Base-by-base conservation (phyloP, 2,329 filamentous ascomycete species). In the Phaeomoniella chlamydospora region DNA sequence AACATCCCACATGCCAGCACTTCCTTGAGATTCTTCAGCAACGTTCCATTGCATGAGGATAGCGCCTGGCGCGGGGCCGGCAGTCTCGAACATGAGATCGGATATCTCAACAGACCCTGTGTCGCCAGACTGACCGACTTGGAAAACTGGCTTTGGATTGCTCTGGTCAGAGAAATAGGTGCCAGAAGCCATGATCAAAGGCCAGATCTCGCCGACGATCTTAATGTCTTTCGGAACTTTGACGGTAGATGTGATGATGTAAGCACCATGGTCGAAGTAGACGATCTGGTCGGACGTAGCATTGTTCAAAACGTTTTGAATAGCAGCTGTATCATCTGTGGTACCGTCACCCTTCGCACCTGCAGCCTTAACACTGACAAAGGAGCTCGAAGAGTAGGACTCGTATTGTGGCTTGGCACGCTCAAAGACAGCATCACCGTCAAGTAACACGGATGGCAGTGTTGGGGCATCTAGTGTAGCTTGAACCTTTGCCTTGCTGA, bases 1-100 rank as follows among this genome's bases (percentile, higher is more conserved):
- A n/a, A 87, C 78, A 50, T 98, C 90, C 83, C 87, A 98, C 59
- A 94, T 77, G 42, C 76, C 88, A 14, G 77, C 77, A 2, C 75
- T 72, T 33, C 84, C 85, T 39, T 77, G 69, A 4, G 50, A 47
- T 15, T 53, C 37, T 58, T 66, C 46, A 3, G 69, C 55, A 30
- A 94, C 65, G 59, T 94, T 94, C 81, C 85, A 94, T 56, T 94
- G 73, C 62, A 94, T 76, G 53, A 94, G 71, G 50, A 94, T 84
- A 13, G 86, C 88, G 45, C 88, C 88, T 1, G 86, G 80, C 43
- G 84, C 79, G 3, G 86, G 67, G 3, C 88, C 88, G 45, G 76
- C 72, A 18, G 86, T 94, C 57, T 84, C 74, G 47, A 96, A 80
- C 48, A 94, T 77, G 41, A 93, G 60, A 51, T 94, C 88, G 32